A percentile compares a stretch with the other conserved stretches of the same genome.
phyloP scores from a whole-genome alignment of 371 early-diverging fungal genomes.

The Rhizopus sp. region DNA sequence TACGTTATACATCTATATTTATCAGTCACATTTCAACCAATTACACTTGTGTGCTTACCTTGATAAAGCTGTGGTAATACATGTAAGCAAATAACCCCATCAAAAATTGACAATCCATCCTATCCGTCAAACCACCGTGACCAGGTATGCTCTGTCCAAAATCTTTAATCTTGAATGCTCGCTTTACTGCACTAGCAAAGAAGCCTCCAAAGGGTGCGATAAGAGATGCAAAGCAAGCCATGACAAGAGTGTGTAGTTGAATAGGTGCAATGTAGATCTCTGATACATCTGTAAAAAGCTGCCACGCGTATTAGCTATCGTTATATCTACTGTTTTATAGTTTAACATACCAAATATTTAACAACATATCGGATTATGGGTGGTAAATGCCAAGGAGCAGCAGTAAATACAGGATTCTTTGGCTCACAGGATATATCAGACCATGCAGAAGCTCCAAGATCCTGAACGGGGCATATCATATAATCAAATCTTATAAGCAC shows the following conservation, averaged over 20 bases:
- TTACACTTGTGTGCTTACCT: constrained; percentile 38
- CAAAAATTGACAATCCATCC: constrained; percentile 98
- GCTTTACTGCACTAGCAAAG: constrained; percentile 98
- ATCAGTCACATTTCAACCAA: background rate
- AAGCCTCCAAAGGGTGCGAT: constrained; percentile 99
- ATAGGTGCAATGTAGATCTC: constrained; percentile 72
- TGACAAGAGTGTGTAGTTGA: constrained; percentile 86
- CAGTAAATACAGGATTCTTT: constrained; percentile 48
- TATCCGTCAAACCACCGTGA: constrained; percentile 98
- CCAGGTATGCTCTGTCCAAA: constrained; percentile 98
- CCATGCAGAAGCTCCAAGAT: constrained; percentile 50
- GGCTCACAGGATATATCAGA: constrained; percentile 43
- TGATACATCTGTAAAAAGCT: constrained; percentile 29
- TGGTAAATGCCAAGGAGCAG: constrained; percentile 48
- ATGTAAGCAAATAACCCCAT: constrained; percentile 96
- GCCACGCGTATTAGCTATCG: background rate
- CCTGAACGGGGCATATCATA: constrained; percentile 83
- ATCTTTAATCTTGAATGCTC: constrained; percentile 98
- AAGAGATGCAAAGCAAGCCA: constrained; percentile 95
- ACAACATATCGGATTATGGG: constrained; percentile 23
- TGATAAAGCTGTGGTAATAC: constrained; percentile 90
- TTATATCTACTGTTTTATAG: constrained; percentile 1
- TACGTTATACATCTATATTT: constrained; percentile 34
- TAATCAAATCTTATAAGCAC: constrained; percentile 69
- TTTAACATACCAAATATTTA: constrained; percentile 27